A percentile compares a stretch with the other conserved stretches of the same genome.
phyloP scores from a whole-genome alignment of 306 rosid species.

The Acacia crassicarpa region DNA sequence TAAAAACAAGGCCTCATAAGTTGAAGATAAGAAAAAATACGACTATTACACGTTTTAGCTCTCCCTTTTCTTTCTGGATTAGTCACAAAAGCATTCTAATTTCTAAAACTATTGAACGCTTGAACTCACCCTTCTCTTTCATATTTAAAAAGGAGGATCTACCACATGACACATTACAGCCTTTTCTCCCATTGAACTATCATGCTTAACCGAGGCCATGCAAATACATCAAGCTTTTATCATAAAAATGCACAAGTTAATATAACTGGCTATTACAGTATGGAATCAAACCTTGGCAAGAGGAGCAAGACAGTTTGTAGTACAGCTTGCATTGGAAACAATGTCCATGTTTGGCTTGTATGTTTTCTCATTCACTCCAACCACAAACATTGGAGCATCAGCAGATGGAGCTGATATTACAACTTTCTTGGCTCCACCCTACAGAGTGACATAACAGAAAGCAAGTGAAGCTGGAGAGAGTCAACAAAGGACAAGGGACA shows the following conservation, averaged over 20 bases:
- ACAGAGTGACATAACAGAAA: constrained; percentile 34
- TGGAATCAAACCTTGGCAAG: constrained; percentile 81
- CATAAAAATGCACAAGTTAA: background rate
- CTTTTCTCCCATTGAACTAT: background rate
- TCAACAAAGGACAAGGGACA: background rate
- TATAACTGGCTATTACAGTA: constrained; percentile 5
- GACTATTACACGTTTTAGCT: background rate
- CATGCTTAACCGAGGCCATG: background rate
- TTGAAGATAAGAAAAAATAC: background rate
- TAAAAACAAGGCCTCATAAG: background rate
- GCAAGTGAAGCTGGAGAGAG: background rate
- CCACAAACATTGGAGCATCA: constrained; percentile 98
- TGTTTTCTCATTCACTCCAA: constrained; percentile 86
- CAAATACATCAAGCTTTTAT: background rate
- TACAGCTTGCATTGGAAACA: constrained; percentile 98
- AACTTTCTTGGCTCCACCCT: constrained; percentile 97
- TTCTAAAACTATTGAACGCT: background rate
- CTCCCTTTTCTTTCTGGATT: background rate
- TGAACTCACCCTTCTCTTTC: background rate
- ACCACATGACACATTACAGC: background rate
- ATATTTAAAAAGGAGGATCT: background rate
- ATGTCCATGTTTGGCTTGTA: constrained; percentile 83
- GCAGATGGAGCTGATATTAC: constrained; percentile 99
- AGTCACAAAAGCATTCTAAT: background rate
- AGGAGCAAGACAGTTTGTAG: constrained; percentile 99